phyloP scores from a whole-genome alignment of 805 yeast genomes.

The Maudiozyma bulderi region DNA sequence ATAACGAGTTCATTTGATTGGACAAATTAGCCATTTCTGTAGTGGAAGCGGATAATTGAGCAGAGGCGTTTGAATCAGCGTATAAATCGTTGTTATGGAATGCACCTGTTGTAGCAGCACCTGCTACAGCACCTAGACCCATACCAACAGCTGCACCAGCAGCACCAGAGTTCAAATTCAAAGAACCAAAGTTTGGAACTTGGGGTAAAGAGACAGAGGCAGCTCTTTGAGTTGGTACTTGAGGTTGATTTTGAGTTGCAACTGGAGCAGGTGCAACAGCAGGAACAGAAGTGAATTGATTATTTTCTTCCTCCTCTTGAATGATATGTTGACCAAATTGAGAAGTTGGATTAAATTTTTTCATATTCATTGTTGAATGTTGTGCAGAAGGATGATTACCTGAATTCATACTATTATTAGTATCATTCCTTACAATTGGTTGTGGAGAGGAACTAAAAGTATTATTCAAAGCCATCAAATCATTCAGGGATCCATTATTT shows the following conservation, averaged over 20 bases:
- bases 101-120: slow-evolving; percentile 13
- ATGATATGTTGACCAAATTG: slow-evolving; percentile 71
- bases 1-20: slow-evolving; percentile 71
- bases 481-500: slow-evolving; percentile 48
- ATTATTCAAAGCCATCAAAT: slow-evolving; percentile 50
- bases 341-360: slow-evolving; percentile 70
- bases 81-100: slow-evolving; percentile 39
- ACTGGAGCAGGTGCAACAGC: neutral
- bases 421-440: slow-evolving; percentile 4
- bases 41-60: slow-evolving; percentile 66
- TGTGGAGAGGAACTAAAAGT: slow-evolving; percentile 35
- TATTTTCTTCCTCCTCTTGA: slow-evolving; percentile 24
- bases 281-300: neutral
- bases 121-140: slow-evolving; percentile 2
- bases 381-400: slow-evolving; percentile 1
- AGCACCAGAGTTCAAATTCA: slow-evolving; percentile 7
- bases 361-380: slow-evolving; percentile 25
- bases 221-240: slow-evolving; percentile 34
- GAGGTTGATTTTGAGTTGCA: slow-evolving; percentile 7
- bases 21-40: slow-evolving; percentile 81
- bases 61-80: slow-evolving; percentile 52
- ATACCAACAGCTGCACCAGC: slow-evolving; percentile 1
- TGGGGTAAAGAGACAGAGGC: slow-evolving; percentile 26
- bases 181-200: slow-evolving; percentile 27
- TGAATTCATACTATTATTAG: slow-evolving; percentile 4